phyloP scores from a whole-genome alignment of 495 filamentous ascomycete species.

The Penicillium verhagenii region DNA sequence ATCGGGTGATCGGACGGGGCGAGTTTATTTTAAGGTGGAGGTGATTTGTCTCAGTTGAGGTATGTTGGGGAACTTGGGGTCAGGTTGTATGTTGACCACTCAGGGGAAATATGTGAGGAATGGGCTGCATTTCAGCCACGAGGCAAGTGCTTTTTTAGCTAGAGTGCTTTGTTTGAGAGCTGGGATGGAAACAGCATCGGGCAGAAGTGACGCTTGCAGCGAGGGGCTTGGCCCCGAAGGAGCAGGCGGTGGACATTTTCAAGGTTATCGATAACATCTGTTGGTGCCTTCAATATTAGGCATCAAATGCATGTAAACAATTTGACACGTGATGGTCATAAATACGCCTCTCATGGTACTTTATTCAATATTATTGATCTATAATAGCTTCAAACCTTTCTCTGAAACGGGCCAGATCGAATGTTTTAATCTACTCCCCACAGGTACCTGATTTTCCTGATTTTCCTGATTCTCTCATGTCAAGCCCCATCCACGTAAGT shows the following conservation, averaged over 20 bases:
- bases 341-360: no score
- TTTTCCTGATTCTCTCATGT: no score
- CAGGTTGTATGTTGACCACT: not conserved
- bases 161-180: not conserved
- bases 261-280: conserved; percentile 28
- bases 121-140: not conserved
- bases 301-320: not conserved
- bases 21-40: not conserved
- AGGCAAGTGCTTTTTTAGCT: no score
- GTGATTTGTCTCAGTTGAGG: not conserved
- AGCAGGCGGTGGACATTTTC: conserved; percentile 24
- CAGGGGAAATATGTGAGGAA: not conserved
- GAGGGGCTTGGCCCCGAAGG: conserved; percentile 19
- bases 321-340: no score
- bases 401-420: no score
- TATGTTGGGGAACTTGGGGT: not conserved
- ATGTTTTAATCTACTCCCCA: not conserved
- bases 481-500: not conserved
- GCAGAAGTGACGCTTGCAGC: conserved; percentile 26
- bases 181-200: conserved; percentile 5
- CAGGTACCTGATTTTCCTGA: not conserved
- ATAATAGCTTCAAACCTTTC: no score
- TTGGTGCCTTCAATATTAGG: not conserved
- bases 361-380: no score
- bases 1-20: not conserved